Conservation (phyloP, 2,329 filamentous ascomycete species). For the Verticillium tricorpus region DNA sequence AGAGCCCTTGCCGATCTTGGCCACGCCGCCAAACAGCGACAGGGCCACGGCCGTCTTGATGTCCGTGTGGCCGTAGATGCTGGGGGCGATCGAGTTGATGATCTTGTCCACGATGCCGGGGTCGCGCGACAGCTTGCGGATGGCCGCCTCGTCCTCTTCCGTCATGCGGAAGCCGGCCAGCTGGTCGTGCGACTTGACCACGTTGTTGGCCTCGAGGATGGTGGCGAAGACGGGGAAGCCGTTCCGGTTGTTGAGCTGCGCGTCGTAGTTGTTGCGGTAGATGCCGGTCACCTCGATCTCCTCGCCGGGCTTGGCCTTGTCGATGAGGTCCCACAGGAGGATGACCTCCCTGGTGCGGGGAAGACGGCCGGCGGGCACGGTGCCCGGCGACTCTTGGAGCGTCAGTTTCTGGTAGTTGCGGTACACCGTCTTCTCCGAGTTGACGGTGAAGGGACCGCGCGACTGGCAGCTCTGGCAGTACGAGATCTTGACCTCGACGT, state of each 20-base stretch:
- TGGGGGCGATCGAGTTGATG: slow-evolving; percentile 87
- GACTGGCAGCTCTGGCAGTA: slow-evolving; percentile 97
- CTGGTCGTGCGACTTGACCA: slow-evolving; percentile 96
- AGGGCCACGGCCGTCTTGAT: slow-evolving; percentile 96
- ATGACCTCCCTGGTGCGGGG: slow-evolving; percentile 93
- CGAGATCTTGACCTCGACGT: slow-evolving; percentile 90
- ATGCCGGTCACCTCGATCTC: slow-evolving; percentile 96
- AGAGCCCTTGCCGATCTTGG: slow-evolving; percentile 82
- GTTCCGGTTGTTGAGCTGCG: slow-evolving; percentile 96
- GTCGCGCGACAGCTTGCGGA: slow-evolving; percentile 82
- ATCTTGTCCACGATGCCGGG: slow-evolving; percentile 91
- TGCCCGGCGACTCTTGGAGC: slow-evolving; percentile 93
- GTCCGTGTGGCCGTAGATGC: slow-evolving; percentile 94
- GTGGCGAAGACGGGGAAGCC: slow-evolving; percentile 98
- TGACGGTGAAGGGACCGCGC: slow-evolving; percentile 88
- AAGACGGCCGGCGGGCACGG: slow-evolving; percentile 90
- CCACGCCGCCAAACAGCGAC: slow-evolving; percentile 90
- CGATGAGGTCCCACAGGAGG: slow-evolving; percentile 93
- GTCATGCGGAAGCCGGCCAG: slow-evolving; percentile 93
- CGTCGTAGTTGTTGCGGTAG: slow-evolving; percentile 97
- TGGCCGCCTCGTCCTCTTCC: slow-evolving; percentile 89
- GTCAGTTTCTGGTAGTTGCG: slow-evolving; percentile 98
- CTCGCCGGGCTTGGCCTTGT: slow-evolving; percentile 93
- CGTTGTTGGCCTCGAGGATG: slow-evolving; percentile 93
- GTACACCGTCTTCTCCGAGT: slow-evolving; percentile 97